Conservation (phyloP, 805 yeast species). For the Teunomyces barrocoloradensis region DNA sequence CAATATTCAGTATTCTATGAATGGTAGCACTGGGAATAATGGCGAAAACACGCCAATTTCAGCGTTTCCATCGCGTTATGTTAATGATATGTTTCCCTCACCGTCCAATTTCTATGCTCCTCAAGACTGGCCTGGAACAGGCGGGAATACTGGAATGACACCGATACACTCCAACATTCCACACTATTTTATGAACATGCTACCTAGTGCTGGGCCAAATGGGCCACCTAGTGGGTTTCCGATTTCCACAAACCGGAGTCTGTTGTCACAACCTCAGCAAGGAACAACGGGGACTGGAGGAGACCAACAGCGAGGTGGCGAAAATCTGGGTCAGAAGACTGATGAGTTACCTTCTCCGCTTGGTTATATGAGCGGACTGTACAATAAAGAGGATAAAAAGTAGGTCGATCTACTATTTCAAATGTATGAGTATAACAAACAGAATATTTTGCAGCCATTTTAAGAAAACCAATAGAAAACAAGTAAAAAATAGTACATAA, state of each 20-base stretch:
- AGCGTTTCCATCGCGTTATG: constrained; percentile 67
- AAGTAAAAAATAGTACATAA: neutral
- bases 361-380: constrained; percentile 16
- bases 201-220: constrained; percentile 23
- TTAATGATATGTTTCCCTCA: constrained; percentile 72
- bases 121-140: constrained; percentile 39
- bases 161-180: constrained; percentile 32
- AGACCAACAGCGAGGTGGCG: neutral
- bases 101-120: constrained; percentile 73
- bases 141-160: constrained; percentile 33
- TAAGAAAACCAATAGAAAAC: neutral
- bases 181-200: constrained; percentile 37
- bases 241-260: neutral
- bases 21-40: constrained; percentile 12
- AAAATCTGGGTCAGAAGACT: constrained; percentile 1
- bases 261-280: neutral
- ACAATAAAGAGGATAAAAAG: constrained; percentile 3
- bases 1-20: constrained; percentile 6
- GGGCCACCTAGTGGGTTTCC: constrained; percentile 4
- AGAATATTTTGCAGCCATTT: neutral
- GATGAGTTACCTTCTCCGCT: constrained; percentile 19
- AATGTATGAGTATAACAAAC: constrained; percentile 2
- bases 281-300: neutral
- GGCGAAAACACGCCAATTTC: constrained; percentile 72
- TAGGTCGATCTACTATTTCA: neutral